Evolutionary conservation across 2,329 filamentous ascomycete species (phyloP).

Genomic region (Aaosphaeria pasadenensis): DNA sequence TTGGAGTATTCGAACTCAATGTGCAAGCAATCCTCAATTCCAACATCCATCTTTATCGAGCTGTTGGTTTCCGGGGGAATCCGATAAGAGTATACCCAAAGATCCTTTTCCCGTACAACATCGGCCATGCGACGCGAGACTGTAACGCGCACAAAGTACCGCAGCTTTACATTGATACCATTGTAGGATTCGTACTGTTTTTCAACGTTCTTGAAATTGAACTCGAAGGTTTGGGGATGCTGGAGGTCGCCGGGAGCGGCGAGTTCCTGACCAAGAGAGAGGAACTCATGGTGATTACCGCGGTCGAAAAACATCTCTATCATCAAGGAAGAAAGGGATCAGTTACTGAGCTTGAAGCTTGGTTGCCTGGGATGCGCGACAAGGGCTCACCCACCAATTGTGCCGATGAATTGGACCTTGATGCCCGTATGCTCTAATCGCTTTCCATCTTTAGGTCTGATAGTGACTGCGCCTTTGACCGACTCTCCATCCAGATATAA

Average conservation of each 20-base stretch:
- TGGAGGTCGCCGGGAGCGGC: constrained; percentile 96
- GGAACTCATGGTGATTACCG: constrained; percentile 98
- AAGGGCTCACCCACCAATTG: constrained; percentile 66
- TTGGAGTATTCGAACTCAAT: constrained; percentile 99
- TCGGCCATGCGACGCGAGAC: constrained; percentile 97
- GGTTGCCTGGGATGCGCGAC: not conserved
- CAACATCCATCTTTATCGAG: constrained; percentile 99
- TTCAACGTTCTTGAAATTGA: constrained; percentile 99
- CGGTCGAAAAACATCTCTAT: constrained; percentile 99
- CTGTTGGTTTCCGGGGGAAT: constrained; percentile 98
- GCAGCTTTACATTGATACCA: constrained; percentile 98
- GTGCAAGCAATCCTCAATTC: constrained; percentile 97
- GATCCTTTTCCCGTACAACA: constrained; percentile 97
- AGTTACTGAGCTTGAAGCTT: not conserved
- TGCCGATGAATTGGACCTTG: constrained; percentile 99
- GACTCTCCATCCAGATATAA: constrained; percentile 98
- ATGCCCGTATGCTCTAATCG: constrained; percentile 96
- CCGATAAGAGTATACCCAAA: constrained; percentile 99
- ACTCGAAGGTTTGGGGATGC: constrained; percentile 97
- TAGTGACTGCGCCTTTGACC: constrained; percentile 92
- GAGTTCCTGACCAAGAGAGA: constrained; percentile 93
- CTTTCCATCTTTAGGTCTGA: constrained; percentile 97
- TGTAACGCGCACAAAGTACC: constrained; percentile 96
- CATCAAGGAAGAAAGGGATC: constrained; percentile 8
- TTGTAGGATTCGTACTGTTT: constrained; percentile 99